A percentile compares a stretch with the other conserved stretches of the same genome.
Evolutionary conservation across 441 rosid species (phyloP).

Genomic region (Croton laevigatus): DNA sequence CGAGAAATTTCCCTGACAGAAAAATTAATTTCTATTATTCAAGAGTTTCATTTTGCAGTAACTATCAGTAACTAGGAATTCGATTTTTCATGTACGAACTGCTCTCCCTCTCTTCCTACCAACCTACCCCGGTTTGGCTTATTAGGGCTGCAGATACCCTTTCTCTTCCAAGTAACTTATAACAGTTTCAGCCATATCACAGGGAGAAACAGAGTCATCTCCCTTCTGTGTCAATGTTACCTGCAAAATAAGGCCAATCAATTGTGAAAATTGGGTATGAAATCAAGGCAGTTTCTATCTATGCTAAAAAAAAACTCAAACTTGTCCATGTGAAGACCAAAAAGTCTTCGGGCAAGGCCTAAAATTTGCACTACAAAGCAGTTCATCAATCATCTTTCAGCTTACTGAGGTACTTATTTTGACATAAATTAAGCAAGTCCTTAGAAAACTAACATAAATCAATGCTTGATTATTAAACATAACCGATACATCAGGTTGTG

Average conservation of each 20-base stretch:
- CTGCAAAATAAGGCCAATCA: constrained; percentile 35
- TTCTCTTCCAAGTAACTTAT: constrained; percentile 58
- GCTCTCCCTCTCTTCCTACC: background rate
- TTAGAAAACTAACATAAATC: background rate
- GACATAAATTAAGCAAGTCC: background rate
- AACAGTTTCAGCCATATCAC: constrained; percentile 67
- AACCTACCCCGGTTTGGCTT: no score
- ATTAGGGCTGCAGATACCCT: constrained; percentile 57
- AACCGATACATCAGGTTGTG: background rate
- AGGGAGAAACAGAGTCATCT: constrained; percentile 40
- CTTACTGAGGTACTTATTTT: background rate
- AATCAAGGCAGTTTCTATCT: background rate
- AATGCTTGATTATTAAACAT: background rate
- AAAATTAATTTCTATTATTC: background rate
- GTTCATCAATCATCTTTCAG: background rate
- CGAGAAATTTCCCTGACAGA: constrained; percentile 21
- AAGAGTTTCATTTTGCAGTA: background rate
- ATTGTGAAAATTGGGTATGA: constrained; percentile 2
- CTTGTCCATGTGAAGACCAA: background rate
- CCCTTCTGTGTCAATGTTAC: constrained; percentile 42
- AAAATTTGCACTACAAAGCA: background rate
- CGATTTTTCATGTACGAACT: background rate
- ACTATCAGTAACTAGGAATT: constrained; percentile 2
- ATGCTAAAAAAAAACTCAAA: background rate
- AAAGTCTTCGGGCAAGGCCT: background rate